Evolutionary conservation across 2,329 filamentous ascomycete genomes (phyloP).

Genomic region (Cryphonectria nitschkei): DNA sequence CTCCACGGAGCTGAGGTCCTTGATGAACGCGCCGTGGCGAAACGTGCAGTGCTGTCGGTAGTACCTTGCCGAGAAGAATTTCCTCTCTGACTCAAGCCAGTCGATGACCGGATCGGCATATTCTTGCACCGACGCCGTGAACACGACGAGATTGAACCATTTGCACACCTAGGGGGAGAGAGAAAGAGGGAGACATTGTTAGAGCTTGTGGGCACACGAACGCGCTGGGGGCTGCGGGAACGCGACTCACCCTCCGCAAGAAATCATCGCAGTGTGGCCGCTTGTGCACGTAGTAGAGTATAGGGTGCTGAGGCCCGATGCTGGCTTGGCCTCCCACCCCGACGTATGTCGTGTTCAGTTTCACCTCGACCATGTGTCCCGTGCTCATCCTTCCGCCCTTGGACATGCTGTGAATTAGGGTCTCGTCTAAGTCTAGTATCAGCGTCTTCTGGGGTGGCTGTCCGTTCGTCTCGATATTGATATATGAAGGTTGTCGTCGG

Average conservation of each 20-base stretch:
- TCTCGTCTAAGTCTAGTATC: slow-evolving; percentile 95
- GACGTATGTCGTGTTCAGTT: slow-evolving; percentile 73
- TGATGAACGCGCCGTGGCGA: slow-evolving; percentile 95
- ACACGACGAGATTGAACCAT: slow-evolving; percentile 97
- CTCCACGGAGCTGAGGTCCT: slow-evolving; percentile 94
- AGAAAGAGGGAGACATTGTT: not conserved
- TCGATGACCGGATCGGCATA: slow-evolving; percentile 99
- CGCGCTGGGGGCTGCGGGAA: not conserved
- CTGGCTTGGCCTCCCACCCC: slow-evolving; percentile 67
- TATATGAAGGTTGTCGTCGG: slow-evolving; percentile 85
- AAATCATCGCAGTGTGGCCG: slow-evolving; percentile 97
- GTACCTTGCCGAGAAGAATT: slow-evolving; percentile 92
- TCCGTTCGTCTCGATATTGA: slow-evolving; percentile 58
- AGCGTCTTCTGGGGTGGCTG: slow-evolving; percentile 82
- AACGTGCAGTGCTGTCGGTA: slow-evolving; percentile 98
- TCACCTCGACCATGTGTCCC: slow-evolving; percentile 98
- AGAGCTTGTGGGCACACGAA: not conserved
- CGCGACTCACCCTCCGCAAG: slow-evolving; percentile 69
- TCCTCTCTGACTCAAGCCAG: slow-evolving; percentile 95
- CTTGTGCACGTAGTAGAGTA: slow-evolving; percentile 98
- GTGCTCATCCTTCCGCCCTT: slow-evolving; percentile 95
- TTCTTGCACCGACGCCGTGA: slow-evolving; percentile 96
- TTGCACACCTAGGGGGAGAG: slow-evolving; percentile 70
- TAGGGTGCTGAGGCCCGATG: slow-evolving; percentile 87
- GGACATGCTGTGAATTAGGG: slow-evolving; percentile 95